phyloP scores from a whole-genome alignment of 2,329 filamentous ascomycete species.

The Pseudocercospora pini-densiflorae region DNA sequence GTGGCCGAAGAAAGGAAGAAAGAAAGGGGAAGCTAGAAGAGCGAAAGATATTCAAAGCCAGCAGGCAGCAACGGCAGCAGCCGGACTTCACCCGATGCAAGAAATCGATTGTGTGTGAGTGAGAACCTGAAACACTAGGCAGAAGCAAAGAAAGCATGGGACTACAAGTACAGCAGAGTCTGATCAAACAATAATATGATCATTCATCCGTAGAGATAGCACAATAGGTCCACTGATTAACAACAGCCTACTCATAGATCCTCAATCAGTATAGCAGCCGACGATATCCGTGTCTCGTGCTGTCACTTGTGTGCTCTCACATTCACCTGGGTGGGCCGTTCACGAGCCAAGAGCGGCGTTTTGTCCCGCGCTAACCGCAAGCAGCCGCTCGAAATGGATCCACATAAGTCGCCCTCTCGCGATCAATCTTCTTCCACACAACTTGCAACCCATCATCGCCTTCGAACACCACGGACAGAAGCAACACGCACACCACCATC shows the following conservation, averaged over 20 bases:
- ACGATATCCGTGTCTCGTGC: not conserved
- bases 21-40: not conserved
- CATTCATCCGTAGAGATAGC: not conserved
- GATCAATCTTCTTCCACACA: not conserved
- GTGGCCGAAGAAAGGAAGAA: not conserved
- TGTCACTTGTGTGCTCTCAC: not conserved
- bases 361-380: not conserved
- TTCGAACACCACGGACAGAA: not conserved
- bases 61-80: not conserved
- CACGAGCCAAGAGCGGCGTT: not conserved
- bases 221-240: not conserved
- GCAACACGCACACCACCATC: not conserved
- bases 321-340: not conserved
- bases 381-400: not conserved
- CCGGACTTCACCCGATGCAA: not conserved
- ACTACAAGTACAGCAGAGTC: not conserved
- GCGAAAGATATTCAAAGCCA: not conserved
- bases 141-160: not conserved
- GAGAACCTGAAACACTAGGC: not conserved
- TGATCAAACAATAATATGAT: too few relatives aligned
- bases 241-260: not conserved
- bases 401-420: not conserved
- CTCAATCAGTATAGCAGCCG: not conserved
- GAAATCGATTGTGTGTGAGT: not conserved
- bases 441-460: not conserved